Base-by-base conservation (phyloP, 129 eudicot species). In the Centella asiatica region DNA sequence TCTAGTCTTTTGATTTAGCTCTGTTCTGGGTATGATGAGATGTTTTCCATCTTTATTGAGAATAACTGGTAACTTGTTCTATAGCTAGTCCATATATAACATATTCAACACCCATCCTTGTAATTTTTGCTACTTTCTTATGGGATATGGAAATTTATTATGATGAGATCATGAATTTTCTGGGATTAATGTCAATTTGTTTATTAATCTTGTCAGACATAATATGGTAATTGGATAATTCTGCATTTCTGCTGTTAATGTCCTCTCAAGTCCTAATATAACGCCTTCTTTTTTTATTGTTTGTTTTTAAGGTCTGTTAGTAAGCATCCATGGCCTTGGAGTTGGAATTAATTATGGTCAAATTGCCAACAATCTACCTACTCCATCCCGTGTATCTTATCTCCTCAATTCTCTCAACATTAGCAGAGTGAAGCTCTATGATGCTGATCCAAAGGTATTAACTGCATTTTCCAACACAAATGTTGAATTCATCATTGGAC, bases 291-390 rank as follows among this genome's bases (percentile, higher is more conserved):
- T 60, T n/a, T 2, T 60, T 24, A 52, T 51, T 24, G 4, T 36
- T 15, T 65, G 2, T 1, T 27, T 9, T 74, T 15, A 76, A 83
- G 95, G 74, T 66, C 71, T 69, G 49, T 63, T 65, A 37, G 20
- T 64, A n/a, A 66, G 77, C 4, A 75, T 58, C 66, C 66, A 53
- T 17, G 24, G 89, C 82, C 53, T 84, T 59, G 94, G 94, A 73
- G 78, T 90, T 29, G 97, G 97, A 57, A 84, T 90, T 7, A 90
- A 90, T 77, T 90, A 90, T 46, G 97, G 97, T 45, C 78, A 86
- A 45, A 81, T 90, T 3, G 97, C 97, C 19, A 76, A 86, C 78
- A 86, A 90, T 72, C 89, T 90, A 25, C 90, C 93, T 45, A 11
- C 97, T 28, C 97, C 89, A 6, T 58, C 87, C 10, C 80, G 83